Evolutionary conservation across 805 yeast genomes (phyloP).

Genomic region (Starmerella scarabaei): DNA sequence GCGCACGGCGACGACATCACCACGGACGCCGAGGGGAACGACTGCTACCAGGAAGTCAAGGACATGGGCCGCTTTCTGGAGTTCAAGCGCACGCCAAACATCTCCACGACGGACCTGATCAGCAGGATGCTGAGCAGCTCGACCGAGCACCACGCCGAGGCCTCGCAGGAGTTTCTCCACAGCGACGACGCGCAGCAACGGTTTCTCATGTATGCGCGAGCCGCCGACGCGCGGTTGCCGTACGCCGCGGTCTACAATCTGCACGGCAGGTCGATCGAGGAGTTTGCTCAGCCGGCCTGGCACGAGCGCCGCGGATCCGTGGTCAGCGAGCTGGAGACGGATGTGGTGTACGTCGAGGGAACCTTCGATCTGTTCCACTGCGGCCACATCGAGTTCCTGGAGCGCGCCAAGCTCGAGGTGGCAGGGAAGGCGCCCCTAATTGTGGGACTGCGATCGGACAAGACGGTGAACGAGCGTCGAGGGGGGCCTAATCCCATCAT

Average conservation of each 20-base stretch:
- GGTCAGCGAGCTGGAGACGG: constrained; percentile 21
- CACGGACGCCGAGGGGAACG: constrained; percentile 89
- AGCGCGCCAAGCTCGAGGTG: constrained; percentile 34
- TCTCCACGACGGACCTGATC: constrained; percentile 88
- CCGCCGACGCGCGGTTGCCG: constrained; percentile 15
- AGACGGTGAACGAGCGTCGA: constrained; percentile 39
- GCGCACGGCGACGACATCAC: constrained; percentile 98
- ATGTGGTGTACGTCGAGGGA: constrained; percentile 49
- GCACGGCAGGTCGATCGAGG: background rate
- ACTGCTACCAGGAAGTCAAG: constrained; percentile 75
- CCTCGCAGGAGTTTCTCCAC: constrained; percentile 12
- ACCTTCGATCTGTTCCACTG: constrained; percentile 88
- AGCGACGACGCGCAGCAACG: constrained; percentile 11
- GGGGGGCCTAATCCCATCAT: constrained; percentile 68
- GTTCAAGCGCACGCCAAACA: constrained; percentile 89
- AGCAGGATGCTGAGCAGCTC: constrained; percentile 65
- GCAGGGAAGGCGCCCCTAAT: constrained; percentile 37
- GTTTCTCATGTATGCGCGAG: constrained; percentile 19
- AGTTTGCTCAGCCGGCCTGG: constrained; percentile 12
- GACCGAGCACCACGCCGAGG: constrained; percentile 41
- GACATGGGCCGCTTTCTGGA: constrained; percentile 74
- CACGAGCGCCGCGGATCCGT: background rate
- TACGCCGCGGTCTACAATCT: constrained; percentile 19
- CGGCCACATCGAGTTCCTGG: constrained; percentile 72
- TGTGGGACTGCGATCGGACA: constrained; percentile 57